Percentiles rank a stretch among this genome's conserved stretches.
Conservation (phyloP, 2,329 filamentous ascomycete species). For the Nemania serpens region DNA sequence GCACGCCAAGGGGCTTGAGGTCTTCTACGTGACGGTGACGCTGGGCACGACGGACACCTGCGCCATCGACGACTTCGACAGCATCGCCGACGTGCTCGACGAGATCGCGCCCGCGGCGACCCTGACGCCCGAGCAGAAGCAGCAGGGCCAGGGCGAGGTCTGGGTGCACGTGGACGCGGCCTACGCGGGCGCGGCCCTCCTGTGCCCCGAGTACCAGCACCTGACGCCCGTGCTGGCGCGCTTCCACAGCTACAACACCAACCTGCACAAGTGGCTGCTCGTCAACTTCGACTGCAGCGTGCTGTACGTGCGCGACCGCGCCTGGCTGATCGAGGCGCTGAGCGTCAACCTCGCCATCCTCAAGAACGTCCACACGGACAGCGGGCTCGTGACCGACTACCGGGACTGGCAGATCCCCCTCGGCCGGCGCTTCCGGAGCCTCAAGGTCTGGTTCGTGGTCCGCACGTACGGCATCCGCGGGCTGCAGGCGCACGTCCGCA, state of each 20-base stretch:
- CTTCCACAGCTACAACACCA: conserved; percentile 91
- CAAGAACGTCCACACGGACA: conserved; percentile 77
- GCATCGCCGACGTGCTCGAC: conserved; percentile 61
- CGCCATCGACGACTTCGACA: conserved; percentile 79
- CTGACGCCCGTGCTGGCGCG: conserved; percentile 60
- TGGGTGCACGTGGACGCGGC: conserved; percentile 96
- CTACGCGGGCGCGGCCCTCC: conserved; percentile 84
- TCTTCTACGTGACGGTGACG: conserved; percentile 84
- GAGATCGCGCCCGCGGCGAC: conserved; percentile 35
- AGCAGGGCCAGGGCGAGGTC: conserved; percentile 53
- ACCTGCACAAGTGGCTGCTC: conserved; percentile 97
- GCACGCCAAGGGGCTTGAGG: conserved; percentile 71
- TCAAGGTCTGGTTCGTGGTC: conserved; percentile 97
- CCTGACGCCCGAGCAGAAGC: conserved; percentile 21
- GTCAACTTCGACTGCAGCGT: conserved; percentile 89
- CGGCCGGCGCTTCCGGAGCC: conserved; percentile 80
- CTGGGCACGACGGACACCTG: conserved; percentile 89
- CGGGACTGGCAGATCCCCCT: conserved; percentile 97
- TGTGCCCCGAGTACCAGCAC: conserved; percentile 80
- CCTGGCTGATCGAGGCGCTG: conserved; percentile 78
- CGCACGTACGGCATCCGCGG: conserved; percentile 80
- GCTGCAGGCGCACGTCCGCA: conserved; percentile 72
- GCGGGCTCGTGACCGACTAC: conserved; percentile 89
- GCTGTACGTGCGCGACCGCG: conserved; percentile 76
- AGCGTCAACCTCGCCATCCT: conserved; percentile 72